Conservation (phyloP, 768 basidiomycete species). For the Kwoniella newhampshirensis region DNA sequence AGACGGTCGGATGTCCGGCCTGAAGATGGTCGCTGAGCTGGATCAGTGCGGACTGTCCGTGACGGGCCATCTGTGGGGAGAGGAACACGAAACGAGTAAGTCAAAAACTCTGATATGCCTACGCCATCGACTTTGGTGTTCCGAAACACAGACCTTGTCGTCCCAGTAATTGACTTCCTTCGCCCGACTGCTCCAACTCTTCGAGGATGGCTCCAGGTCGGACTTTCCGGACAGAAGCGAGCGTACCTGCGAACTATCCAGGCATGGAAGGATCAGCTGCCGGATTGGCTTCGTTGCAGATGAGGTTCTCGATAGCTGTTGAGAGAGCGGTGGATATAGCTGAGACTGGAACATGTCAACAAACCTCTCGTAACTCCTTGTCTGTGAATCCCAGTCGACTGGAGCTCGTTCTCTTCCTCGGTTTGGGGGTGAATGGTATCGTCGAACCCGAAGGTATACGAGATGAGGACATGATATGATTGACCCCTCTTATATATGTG, state of each 20-base stretch:
- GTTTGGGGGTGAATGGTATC: slow-evolving; percentile 46
- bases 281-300: too few species aligned
- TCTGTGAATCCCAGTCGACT: slow-evolving; percentile 30
- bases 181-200: slow-evolving; percentile 46
- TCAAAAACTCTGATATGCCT: background rate
- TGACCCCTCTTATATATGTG: background rate
- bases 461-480: background rate
- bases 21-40: slow-evolving; percentile 10
- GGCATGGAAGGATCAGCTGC: background rate
- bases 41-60: background rate
- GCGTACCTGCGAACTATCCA: slow-evolving; percentile 40
- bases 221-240: slow-evolving; percentile 48
- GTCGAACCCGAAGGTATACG: slow-evolving; percentile 31
- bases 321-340: background rate
- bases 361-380: slow-evolving; percentile 42
- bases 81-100: background rate
- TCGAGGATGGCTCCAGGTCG: slow-evolving; percentile 39
- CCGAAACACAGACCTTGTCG: slow-evolving; percentile 26
- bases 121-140: too few species aligned
- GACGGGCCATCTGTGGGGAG: slow-evolving; percentile 13
- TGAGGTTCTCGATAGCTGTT: background rate
- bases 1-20: background rate
- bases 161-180: slow-evolving; percentile 23
- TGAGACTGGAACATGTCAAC: slow-evolving; percentile 19
- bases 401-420: slow-evolving; percentile 29